phyloP scores from a whole-genome alignment of 495 filamentous ascomycete species.

The Penicillium canariense region DNA sequence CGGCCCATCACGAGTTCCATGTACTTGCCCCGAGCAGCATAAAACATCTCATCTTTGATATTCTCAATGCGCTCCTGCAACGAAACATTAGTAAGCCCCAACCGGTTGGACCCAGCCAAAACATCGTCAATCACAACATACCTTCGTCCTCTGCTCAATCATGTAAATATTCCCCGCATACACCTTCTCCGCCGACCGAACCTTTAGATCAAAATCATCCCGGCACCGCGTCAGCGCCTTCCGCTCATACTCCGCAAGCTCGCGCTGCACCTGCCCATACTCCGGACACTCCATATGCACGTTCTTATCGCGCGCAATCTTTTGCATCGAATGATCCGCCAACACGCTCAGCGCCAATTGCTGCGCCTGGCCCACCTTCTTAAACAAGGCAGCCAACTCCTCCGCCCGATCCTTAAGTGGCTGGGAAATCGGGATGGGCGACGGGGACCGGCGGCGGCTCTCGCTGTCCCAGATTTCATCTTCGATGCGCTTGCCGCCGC shows the following conservation, averaged over 20 bases:
- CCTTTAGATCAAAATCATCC: conserved; percentile 29
- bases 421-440: conserved; percentile 34
- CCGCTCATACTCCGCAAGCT: conserved; percentile 19
- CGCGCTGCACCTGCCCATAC: conserved; percentile 31
- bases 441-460: conserved; percentile 34
- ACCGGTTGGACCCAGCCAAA: not conserved
- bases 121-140: conserved; percentile 13
- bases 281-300: conserved; percentile 44
- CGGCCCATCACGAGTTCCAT: conserved; percentile 41
- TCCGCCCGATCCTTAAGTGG: conserved; percentile 42
- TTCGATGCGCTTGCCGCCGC: conserved; percentile 28
- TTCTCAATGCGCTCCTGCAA: conserved; percentile 25
- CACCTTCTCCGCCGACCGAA: conserved; percentile 27
- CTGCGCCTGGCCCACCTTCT: conserved; percentile 41
- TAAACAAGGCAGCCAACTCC: conserved; percentile 42
- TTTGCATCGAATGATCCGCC: conserved; percentile 39
- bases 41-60: conserved; percentile 39
- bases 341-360: conserved; percentile 38
- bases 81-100: too few relatives aligned
- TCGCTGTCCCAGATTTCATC: conserved; percentile 34
- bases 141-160: conserved; percentile 28
- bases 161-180: conserved; percentile 28
- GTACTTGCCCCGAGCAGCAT: conserved; percentile 39
- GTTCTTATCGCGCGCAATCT: conserved; percentile 39
- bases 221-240: conserved; percentile 21